phyloP scores from a whole-genome alignment of 2,329 filamentous ascomycete species.

The Blastomyces silverae region DNA sequence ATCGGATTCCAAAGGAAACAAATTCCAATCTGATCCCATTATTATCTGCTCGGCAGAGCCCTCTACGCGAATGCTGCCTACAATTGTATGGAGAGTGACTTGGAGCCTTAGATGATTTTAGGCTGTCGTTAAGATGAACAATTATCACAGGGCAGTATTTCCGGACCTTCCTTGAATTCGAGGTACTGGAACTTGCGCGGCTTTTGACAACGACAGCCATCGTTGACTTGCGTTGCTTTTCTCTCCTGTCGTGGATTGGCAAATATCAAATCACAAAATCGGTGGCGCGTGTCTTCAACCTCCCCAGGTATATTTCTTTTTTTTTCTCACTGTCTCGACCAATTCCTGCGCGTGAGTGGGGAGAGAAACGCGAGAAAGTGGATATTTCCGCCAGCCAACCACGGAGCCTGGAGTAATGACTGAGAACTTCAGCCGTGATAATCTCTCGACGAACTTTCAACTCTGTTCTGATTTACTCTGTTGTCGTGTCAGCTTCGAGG shows the following conservation, averaged over 20 bases:
- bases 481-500: background rate
- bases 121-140: background rate
- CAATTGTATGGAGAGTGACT: background rate
- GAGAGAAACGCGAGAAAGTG: background rate
- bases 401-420: background rate
- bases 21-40: background rate
- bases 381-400: conserved; percentile 1
- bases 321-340: background rate
- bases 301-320: background rate
- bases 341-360: background rate
- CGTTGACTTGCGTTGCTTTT: background rate
- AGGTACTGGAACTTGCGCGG: background rate
- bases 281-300: background rate
- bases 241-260: background rate
- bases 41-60: background rate
- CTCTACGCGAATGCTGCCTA: background rate
- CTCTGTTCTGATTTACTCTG: background rate
- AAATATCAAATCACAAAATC: background rate
- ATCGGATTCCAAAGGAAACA: background rate
- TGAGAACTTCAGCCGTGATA: background rate
- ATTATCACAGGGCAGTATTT: background rate
- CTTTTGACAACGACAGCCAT: background rate
- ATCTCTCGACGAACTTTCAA: background rate
- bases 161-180: background rate
- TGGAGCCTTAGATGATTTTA: background rate